Percentiles rank a stretch among this genome's conserved stretches.
These are phyloP conservation scores for Mortierella sp. DNA, from an alignment of 371 early-diverging fungal genomes.

Conservation along the genomic window DNA sequence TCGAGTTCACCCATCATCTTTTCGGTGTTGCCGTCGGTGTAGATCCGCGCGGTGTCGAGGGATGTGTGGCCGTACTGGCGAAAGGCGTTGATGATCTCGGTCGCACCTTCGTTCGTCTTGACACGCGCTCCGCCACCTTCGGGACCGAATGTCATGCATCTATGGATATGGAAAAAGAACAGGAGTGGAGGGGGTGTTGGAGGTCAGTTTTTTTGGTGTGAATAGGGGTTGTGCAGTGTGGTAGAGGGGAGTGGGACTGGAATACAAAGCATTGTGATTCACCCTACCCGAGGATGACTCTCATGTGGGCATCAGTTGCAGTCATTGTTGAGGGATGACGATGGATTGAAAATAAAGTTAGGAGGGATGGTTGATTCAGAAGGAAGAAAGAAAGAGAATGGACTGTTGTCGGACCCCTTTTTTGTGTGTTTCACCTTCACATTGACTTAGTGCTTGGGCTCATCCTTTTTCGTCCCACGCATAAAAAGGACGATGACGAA, in stretches of 20 bases:
- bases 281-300: slow-evolving; percentile 45
- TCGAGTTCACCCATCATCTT: slow-evolving; percentile 49
- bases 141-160: slow-evolving; percentile 52
- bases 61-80: slow-evolving; percentile 37
- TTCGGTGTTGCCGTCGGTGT: slow-evolving; percentile 48
- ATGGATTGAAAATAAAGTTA: neutral
- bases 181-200: neutral
- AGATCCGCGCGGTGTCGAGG: slow-evolving; percentile 51
- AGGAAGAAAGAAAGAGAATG: too few species aligned
- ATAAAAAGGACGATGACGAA: too few species aligned
- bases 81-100: slow-evolving; percentile 35
- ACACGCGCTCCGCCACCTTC: slow-evolving; percentile 47
- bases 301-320: slow-evolving; percentile 13
- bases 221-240: too few species aligned
- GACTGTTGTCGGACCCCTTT: too few species aligned
- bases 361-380: neutral
- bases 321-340: slow-evolving; percentile 15
- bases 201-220: neutral
- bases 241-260: neutral
- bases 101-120: slow-evolving; percentile 38
- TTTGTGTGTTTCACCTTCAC: too few species aligned
- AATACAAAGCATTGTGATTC: neutral
- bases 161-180: neutral
- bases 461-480: too few species aligned
- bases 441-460: too few species aligned